Evolutionary conservation across 176 grass and related monocot genomes (phyloP).

Genomic region (Bonia amplexicaulis): DNA sequence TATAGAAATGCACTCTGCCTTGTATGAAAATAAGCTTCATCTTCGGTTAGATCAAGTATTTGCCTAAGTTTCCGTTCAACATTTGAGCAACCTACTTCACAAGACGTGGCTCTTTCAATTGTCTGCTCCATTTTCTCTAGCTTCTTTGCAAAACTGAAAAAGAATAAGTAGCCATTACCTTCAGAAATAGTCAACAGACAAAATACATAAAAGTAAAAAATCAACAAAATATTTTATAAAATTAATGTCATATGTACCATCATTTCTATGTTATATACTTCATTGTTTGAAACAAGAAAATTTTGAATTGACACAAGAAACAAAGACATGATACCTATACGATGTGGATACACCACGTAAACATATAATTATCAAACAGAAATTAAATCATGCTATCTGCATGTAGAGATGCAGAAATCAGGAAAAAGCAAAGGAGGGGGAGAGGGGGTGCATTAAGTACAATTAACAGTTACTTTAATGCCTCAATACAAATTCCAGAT

Average conservation of each 20-base stretch:
- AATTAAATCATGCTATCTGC: background rate
- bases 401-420: background rate
- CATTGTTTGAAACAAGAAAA: background rate
- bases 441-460: background rate
- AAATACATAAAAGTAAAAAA: background rate
- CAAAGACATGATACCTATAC: background rate
- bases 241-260: background rate
- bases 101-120: conserved; percentile 58
- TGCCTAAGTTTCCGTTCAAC: conserved; percentile 83
- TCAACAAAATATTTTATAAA: background rate
- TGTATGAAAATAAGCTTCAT: conserved; percentile 84
- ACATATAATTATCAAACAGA: background rate
- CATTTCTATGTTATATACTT: background rate
- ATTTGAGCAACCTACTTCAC: conserved; percentile 63
- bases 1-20: conserved; percentile 80
- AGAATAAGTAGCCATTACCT: conserved; percentile 20
- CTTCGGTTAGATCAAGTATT: conserved; percentile 72
- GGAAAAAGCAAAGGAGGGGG: background rate
- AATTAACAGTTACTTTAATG: background rate
- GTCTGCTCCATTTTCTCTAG: conserved; percentile 57
- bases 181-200: conserved; percentile 13
- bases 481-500: no score
- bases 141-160: conserved; percentile 71
- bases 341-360: background rate
- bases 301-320: background rate